Base-by-base conservation (phyloP, 805 yeast genomes). In the Lipomyces oligophaga region DNA sequence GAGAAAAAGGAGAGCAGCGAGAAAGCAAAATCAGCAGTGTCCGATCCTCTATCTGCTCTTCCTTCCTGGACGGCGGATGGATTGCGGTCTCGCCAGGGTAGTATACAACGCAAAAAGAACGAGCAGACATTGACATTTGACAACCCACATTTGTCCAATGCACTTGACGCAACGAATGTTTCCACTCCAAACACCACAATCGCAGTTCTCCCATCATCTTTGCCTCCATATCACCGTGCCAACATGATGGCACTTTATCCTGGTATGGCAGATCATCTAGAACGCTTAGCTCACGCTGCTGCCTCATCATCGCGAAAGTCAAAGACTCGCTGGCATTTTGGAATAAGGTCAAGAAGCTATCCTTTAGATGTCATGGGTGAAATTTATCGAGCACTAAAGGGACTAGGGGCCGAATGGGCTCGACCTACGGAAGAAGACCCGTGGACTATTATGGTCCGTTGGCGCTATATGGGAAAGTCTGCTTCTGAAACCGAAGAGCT, bases 291-390 rank as follows among this genome's bases (percentile, higher is more conserved):
- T 8, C 41, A 28, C 2, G 38, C 51, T 13, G 35, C 71, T 6
- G 54, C 80, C 18, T 74, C 81, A 20, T 74, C 83, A n/a, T 19
- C 43, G 38, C 88, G 90, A 65, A 87, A 86, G 65, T 84, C 90
- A 52, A 90, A 88, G 67, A 86, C 96, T 5, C 80, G 95, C 67
- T 93, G 98, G 98, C 98, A 93, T 71, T 93, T 93, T 63, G 98
- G 98, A 56, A 93, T 93, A 51, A 75, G 98, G 63, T 87, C 96
- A 6, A 76, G 97, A 60, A 86, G 96, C 0, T 93, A 93, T 63
- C 97, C 98, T 27, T 73, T 93, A 58, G 98, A 93, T 66, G 98
- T 93, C 3, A 93, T 93, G 97, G 96, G 97, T 22, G 98, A 93
- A 64, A 89, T 93, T 35, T 93, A 93, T 68, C 75, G 96, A 38